Evolutionary conservation across 352 stramenopile species (phyloP), one percentile per base, ranked within the genome.

Genomic region (Globisporangium nunn): DNA sequence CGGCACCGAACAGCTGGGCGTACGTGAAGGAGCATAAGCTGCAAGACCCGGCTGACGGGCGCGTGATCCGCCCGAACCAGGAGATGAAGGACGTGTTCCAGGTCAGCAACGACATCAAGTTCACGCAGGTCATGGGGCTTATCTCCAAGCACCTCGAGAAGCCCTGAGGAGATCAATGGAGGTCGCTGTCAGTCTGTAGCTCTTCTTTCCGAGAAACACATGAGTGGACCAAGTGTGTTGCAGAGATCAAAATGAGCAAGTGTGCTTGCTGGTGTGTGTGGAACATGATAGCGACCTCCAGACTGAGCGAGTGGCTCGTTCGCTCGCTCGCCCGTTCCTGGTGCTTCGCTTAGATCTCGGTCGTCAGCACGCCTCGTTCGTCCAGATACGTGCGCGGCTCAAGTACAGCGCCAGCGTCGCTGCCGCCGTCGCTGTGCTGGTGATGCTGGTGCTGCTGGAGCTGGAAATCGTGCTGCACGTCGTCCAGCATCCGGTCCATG

Each of bases 1-100:
- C 23, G 23, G 23, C 23, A 1, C 23, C 37, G 10, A 17, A 3
- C 35, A 91, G 78, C 61, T 91, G 78, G 81, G 68, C 58, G 31
- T 91, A 91, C 31, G 81, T 85, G 50, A 91, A 91, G 62, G 50
- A 80, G 58, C 77, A 91, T 58, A 66, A 89, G 52, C 75, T 91
- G 41, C 81, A 91, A 60, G 77, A 91, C 30, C 75, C 75, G n/a
- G 65, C 68, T 4, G 61, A 91, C 46, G 81, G 81, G 23, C 77
- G 81, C n/a, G 57, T 85, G 33, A 87, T 91, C 55, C 78, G 65
- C 60, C 71, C 79, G 33, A 88, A 91, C 61, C 50, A 76, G 45
- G 59, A 86, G 58, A 77, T 91, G 70, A 82, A 75, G 48, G 60
- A 85, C 30, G 67, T 86, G 23, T 88, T 91, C 64, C 39, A 71